A percentile compares a stretch with the other conserved stretches of the same genome.
Conservation (phyloP, 106 monocot genomes). For the Apostasia ramifera region DNA sequence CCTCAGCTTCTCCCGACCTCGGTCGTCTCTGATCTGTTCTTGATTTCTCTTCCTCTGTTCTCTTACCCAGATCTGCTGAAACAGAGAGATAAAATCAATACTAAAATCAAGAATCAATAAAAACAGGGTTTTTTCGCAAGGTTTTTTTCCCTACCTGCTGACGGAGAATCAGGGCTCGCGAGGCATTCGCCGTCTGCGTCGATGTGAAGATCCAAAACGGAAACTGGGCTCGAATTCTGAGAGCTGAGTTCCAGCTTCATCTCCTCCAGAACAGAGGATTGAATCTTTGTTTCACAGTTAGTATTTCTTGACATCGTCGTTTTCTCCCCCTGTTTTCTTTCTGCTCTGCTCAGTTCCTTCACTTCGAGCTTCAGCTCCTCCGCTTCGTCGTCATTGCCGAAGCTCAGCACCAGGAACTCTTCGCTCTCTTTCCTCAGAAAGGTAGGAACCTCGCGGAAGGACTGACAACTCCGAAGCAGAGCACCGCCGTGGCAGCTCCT, state of each 20-base stretch:
- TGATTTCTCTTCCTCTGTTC: too few relatives aligned
- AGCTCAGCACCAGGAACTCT: conserved; percentile 7
- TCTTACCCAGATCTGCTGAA: too few relatives aligned
- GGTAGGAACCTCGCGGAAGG: conserved; percentile 13
- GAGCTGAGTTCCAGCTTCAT: conserved; percentile 3
- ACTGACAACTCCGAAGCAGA: background rate
- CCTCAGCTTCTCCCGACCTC: too few relatives aligned
- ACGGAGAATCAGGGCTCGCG: background rate
- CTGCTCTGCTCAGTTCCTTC: too few relatives aligned
- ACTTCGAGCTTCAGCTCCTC: too few relatives aligned
- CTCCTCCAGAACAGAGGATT: background rate
- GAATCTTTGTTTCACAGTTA: too few relatives aligned
- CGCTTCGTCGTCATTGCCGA: background rate
- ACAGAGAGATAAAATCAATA: too few relatives aligned
- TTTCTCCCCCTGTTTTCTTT: too few relatives aligned
- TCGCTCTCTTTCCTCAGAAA: conserved; percentile 13
- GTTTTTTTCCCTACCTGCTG: conserved; percentile 3
- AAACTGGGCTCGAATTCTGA: conserved; percentile 11
- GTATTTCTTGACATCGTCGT: too few relatives aligned
- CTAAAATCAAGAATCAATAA: too few relatives aligned
- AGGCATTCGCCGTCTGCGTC: background rate
- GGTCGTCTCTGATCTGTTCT: too few relatives aligned
- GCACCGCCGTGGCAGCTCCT: background rate
- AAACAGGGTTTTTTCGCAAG: too few relatives aligned
- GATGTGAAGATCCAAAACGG: conserved; percentile 1